Conservation (phyloP, 2,329 filamentous ascomycete species). For the Venturia asperata region DNA sequence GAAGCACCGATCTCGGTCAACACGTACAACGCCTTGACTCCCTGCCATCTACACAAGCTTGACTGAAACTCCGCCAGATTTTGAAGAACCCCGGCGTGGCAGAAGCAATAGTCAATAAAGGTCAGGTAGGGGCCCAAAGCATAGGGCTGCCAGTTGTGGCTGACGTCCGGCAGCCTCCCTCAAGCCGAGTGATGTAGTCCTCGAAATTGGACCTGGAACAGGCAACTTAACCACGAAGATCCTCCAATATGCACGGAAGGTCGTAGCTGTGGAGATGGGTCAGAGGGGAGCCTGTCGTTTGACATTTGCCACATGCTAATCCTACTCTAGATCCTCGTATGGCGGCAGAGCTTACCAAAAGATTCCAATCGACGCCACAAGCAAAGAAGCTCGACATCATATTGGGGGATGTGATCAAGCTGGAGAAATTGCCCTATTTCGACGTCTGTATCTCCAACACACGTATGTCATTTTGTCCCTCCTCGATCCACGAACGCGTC, state of each 20-base stretch:
- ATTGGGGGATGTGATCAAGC: constrained; percentile 87
- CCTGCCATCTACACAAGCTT: background rate
- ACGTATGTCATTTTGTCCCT: constrained; percentile 24
- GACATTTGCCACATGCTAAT: background rate
- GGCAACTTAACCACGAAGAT: constrained; percentile 87
- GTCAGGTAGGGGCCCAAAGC: background rate
- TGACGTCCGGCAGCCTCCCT: constrained; percentile 51
- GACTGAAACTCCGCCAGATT: constrained; percentile 52
- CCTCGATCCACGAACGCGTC: too few relatives aligned
- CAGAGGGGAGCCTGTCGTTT: background rate
- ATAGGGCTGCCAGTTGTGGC: background rate
- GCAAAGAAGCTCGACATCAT: constrained; percentile 81
- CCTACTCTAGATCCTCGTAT: constrained; percentile 66
- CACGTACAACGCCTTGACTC: background rate
- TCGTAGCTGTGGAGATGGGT: constrained; percentile 73
- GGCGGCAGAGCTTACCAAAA: constrained; percentile 89
- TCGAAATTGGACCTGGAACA: constrained; percentile 87
- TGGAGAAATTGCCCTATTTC: constrained; percentile 65
- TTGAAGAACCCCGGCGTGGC: constrained; percentile 86
- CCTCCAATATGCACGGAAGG: constrained; percentile 75
- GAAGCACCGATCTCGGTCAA: background rate
- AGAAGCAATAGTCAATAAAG: constrained; percentile 73
- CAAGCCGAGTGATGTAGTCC: constrained; percentile 80
- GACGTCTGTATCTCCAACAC: constrained; percentile 81
- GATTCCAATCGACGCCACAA: constrained; percentile 81